Conservation (phyloP, 148 eudicot genomes). For the Heliamphora exappendiculata region DNA sequence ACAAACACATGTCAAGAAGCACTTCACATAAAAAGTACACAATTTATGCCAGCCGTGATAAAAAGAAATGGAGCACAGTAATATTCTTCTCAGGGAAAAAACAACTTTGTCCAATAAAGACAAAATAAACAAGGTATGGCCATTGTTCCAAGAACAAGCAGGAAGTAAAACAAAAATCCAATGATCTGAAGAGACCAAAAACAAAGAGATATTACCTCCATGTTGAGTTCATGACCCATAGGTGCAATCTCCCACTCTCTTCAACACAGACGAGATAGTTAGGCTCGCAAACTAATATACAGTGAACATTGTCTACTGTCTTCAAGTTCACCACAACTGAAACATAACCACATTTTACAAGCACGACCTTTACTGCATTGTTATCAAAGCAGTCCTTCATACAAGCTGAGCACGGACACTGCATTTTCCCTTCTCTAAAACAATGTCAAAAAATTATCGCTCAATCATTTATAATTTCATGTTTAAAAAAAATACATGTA, state of each 20-base stretch:
- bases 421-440: conserved; percentile 50
- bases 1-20: background rate
- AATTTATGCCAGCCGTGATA: background rate
- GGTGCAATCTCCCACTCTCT: conserved; percentile 73
- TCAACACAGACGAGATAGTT: conserved; percentile 61
- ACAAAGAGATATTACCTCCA: conserved; percentile 60
- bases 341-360: conserved; percentile 59
- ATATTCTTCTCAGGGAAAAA: background rate
- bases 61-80: background rate
- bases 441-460: conserved; percentile 9
- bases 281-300: conserved; percentile 77
- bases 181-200: background rate
- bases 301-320: conserved; percentile 41
- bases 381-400: conserved; percentile 42
- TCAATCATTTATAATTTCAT: background rate
- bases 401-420: conserved; percentile 68
- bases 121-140: background rate
- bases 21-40: background rate
- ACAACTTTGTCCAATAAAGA: background rate
- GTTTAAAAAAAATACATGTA: background rate
- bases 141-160: conserved; percentile 8
- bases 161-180: background rate
- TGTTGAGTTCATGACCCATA: conserved; percentile 82
- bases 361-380: conserved; percentile 73
- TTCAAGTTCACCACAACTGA: conserved; percentile 49